Base-by-base conservation (phyloP, 805 yeast genomes). In the Yueomyces sinensis region DNA sequence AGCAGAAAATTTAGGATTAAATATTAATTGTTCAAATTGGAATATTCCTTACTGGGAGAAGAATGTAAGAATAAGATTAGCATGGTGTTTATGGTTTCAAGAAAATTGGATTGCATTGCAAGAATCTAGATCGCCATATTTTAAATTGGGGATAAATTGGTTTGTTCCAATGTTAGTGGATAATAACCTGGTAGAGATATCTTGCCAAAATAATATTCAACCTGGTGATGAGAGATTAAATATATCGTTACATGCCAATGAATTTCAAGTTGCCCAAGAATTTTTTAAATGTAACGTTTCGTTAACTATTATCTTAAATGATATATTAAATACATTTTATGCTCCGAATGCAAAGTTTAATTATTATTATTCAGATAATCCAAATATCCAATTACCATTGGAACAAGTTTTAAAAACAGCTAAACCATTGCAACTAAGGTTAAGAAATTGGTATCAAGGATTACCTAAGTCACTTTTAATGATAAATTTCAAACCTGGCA, bases 21-120 rank as follows among this genome's bases (percentile, higher is more conserved):
- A 95, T 0, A 64, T 83, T n/a, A 89, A 87, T 50, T 87, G 96
- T 48, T 75, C 79, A 37, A 72, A 70, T 42, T 89, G 98, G 98
- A 76, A 81, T 47, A 59, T 89, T 25, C 97, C 97, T 0, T 77
- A 79, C 46, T 91, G 97, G 97, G 98, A 89, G 51, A 66, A 94
- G 33, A 93, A 94, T 5, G 59, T 89, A 32, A 66, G 98, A 34
- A 72, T 83, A 45, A 65, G 97, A 38, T 59, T 89, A 32, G 94
- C 96, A 1, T 89, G 98, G 97, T 96, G 96, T 0, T 91, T 86
- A 1, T 89, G 74, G 65, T 64, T 81, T 34, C 94, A 86, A 54
- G 95, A 86, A 49, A 84, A 87, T 52, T 89, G 97, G 97, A 67
- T 79, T 9, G 65, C 94, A 1, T 59, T 87, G 32, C 72, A 75